Evolutionary conservation across 1,284 basidiomycete species (phyloP).

Genomic region (Trichosporon sp.): DNA sequence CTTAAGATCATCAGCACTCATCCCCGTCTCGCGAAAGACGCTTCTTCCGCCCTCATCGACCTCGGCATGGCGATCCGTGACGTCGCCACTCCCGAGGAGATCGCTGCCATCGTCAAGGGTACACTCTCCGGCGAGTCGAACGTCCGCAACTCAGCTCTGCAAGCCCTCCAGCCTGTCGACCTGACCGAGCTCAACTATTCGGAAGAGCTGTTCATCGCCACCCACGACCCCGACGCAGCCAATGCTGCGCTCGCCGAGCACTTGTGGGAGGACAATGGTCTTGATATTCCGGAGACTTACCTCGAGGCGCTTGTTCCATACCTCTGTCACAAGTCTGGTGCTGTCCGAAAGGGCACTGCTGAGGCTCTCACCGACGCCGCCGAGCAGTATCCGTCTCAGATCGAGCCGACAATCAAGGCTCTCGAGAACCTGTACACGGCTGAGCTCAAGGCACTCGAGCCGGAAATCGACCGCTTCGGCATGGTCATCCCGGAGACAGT

Average conservation of each 20-base stretch:
- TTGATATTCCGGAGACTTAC: conserved; percentile 77
- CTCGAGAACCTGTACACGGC: conserved; percentile 75
- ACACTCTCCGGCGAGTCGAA: conserved; percentile 83
- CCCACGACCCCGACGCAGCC: conserved; percentile 87
- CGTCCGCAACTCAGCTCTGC: conserved; percentile 83
- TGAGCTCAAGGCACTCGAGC: conserved; percentile 79
- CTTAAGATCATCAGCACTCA: conserved; percentile 70
- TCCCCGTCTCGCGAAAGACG: conserved; percentile 78
- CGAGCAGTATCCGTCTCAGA: conserved; percentile 66
- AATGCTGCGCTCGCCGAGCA: conserved; percentile 75
- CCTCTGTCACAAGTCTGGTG: conserved; percentile 72
- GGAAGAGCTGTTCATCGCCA: conserved; percentile 79
- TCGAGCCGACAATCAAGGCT: conserved; percentile 52
- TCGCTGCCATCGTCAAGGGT: conserved; percentile 62
- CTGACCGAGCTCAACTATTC: conserved; percentile 92
- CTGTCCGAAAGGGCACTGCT: conserved; percentile 72
- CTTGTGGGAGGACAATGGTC: conserved; percentile 93
- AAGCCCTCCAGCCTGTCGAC: conserved; percentile 87
- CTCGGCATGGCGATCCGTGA: conserved; percentile 74
- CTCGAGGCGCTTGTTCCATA: conserved; percentile 60
- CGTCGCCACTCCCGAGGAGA: conserved; percentile 61
- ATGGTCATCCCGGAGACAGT: conserved; percentile 88
- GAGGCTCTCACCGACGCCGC: conserved; percentile 72
- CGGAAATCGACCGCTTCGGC: conserved; percentile 86
- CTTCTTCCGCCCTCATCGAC: conserved; percentile 73